Evolutionary conservation across 2,329 filamentous ascomycete species (phyloP).

Genomic region (Colletotrichum spinosum): DNA sequence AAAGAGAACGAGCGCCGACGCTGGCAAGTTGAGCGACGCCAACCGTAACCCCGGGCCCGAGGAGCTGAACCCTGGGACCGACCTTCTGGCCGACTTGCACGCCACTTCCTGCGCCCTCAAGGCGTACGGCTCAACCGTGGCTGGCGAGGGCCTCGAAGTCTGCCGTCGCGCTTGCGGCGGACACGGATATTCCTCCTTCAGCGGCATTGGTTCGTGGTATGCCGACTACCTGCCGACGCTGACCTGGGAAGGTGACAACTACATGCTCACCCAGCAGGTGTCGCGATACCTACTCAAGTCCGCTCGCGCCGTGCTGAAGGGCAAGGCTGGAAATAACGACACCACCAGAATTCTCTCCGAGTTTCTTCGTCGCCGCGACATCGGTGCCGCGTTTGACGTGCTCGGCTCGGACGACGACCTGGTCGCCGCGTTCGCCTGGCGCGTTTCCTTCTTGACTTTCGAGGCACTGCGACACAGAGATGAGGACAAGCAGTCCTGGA

Average conservation of each 20-base stretch:
- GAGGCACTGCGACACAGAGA: slow-evolving; percentile 81
- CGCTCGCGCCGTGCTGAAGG: slow-evolving; percentile 75
- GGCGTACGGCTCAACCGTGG: slow-evolving; percentile 77
- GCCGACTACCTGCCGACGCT: slow-evolving; percentile 78
- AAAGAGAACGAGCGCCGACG: slow-evolving; percentile 67
- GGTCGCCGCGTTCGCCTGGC: slow-evolving; percentile 81
- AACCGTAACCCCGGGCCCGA: slow-evolving; percentile 74
- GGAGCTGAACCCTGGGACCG: slow-evolving; percentile 70
- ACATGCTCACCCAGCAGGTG: slow-evolving; percentile 85
- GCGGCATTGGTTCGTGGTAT: slow-evolving; percentile 81
- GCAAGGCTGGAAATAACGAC: slow-evolving; percentile 71
- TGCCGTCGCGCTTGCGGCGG: slow-evolving; percentile 82
- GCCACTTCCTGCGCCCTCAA: slow-evolving; percentile 83
- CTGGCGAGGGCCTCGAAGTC: slow-evolving; percentile 79
- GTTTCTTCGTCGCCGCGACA: slow-evolving; percentile 74
- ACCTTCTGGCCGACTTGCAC: slow-evolving; percentile 79
- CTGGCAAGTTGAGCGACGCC: slow-evolving; percentile 53
- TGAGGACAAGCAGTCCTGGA: slow-evolving; percentile 81
- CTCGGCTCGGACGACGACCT: slow-evolving; percentile 77
- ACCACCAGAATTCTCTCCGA: slow-evolving; percentile 74
- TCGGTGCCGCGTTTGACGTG: slow-evolving; percentile 80
- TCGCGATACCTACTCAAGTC: slow-evolving; percentile 82
- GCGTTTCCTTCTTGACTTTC: slow-evolving; percentile 79
- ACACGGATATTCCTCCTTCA: slow-evolving; percentile 80
- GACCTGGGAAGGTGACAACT: slow-evolving; percentile 85